Conservation (phyloP, 108 stramenopile species). For the Skeletonema grethae region DNA sequence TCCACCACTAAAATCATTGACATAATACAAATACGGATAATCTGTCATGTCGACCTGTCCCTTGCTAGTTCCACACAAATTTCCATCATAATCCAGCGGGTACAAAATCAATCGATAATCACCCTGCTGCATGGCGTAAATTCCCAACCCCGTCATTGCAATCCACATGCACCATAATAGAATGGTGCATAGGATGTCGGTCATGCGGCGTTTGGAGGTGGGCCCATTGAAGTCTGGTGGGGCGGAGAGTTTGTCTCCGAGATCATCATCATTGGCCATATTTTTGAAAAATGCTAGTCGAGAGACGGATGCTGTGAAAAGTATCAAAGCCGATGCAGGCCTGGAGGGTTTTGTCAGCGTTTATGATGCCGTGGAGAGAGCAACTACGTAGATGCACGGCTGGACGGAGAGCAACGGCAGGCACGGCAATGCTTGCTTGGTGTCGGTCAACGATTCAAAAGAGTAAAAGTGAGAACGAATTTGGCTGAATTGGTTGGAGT, state of each 20-base stretch:
- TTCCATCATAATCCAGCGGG: conserved; percentile 77
- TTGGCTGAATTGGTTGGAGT: too few species aligned
- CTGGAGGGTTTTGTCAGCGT: too few species aligned
- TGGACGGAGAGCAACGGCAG: too few species aligned
- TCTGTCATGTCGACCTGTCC: conserved; percentile 55
- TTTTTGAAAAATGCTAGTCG: not conserved
- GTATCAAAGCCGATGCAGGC: too few species aligned
- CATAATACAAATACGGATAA: conserved; percentile 72
- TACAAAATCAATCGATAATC: conserved; percentile 70
- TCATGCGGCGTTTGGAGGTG: conserved; percentile 57
- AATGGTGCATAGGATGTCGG: conserved; percentile 66
- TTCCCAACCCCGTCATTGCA: conserved; percentile 64
- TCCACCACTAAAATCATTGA: conserved; percentile 70
- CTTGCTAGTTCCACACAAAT: conserved; percentile 74
- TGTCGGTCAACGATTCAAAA: too few species aligned
- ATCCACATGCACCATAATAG: conserved; percentile 59
- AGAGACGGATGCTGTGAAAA: too few species aligned
- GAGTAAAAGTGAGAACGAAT: too few species aligned
- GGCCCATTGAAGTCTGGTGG: conserved; percentile 79
- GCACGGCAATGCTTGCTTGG: too few species aligned
- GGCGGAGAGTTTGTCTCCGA: conserved; percentile 56
- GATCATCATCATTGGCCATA: conserved; percentile 20
- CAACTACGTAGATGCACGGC: too few species aligned
- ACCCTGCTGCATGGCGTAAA: conserved; percentile 56
- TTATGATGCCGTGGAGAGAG: too few species aligned